Evolutionary conservation across 192 early-diverging fungal genomes (phyloP).

Genomic region (Backusella tarrabulga): DNA sequence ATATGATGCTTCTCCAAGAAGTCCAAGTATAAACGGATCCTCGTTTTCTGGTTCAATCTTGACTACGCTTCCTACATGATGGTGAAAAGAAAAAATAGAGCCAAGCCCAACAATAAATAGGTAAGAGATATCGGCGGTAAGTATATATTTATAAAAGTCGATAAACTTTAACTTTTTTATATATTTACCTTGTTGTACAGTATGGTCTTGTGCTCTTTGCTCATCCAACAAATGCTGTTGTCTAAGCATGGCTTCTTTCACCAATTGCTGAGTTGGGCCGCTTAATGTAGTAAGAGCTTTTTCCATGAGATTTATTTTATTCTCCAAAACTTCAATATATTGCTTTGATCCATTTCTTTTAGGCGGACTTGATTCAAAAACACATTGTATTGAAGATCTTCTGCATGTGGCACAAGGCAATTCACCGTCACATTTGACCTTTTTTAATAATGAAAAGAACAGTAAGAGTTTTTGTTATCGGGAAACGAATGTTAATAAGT

Average conservation of each 20-base stretch:
- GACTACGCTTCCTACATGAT: neutral
- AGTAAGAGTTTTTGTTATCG: neutral
- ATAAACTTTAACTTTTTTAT: conserved; percentile 2
- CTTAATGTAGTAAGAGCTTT: conserved; percentile 6
- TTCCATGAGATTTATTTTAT: neutral
- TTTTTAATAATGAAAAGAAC: conserved; percentile 10
- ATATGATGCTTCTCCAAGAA: neutral
- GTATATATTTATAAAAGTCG: neutral
- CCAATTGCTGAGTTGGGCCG: neutral
- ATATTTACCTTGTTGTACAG: conserved; percentile 6
- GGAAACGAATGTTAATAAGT: conserved; percentile 7
- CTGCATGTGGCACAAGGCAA: conserved; percentile 11
- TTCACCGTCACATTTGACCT: conserved; percentile 20
- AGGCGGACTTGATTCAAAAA: conserved; percentile 13
- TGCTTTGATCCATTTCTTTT: conserved; percentile 17
- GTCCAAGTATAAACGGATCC: neutral
- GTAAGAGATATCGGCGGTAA: neutral
- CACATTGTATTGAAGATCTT: conserved; percentile 17
- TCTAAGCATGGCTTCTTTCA: conserved; percentile 8
- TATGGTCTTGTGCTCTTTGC: neutral
- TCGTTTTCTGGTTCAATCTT: neutral
- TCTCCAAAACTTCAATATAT: conserved; percentile 13
- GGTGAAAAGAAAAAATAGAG: neutral
- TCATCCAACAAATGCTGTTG: neutral
- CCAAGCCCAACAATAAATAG: neutral